These are phyloP conservation scores for Juncus effusus DNA, from an alignment of 176 grass and related monocot genomes.

Conservation along the genomic window DNA sequence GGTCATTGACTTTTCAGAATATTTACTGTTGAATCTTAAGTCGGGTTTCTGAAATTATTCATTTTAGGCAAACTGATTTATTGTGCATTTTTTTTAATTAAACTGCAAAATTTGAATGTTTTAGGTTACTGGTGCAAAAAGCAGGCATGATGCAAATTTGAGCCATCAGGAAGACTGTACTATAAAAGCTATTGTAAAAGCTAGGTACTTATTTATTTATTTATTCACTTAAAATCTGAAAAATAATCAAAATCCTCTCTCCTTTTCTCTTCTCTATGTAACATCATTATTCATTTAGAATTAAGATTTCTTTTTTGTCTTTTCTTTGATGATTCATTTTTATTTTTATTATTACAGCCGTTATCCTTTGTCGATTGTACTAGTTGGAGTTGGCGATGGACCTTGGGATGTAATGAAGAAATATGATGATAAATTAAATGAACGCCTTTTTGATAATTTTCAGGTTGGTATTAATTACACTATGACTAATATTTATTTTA, in stretches of 20 bases:
- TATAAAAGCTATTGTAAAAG: constrained; percentile 24
- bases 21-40: too few species aligned
- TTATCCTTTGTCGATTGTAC: constrained; percentile 38
- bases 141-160: not conserved
- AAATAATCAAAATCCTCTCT: too few species aligned
- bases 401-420: constrained; percentile 38
- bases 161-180: constrained; percentile 38
- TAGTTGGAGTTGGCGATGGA: constrained; percentile 39
- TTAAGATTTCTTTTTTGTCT: not conserved
- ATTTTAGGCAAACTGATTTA: not conserved
- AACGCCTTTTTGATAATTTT: constrained; percentile 42
- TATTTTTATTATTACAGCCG: constrained; percentile 17
- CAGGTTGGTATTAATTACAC: constrained; percentile 19
- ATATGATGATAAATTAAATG: constrained; percentile 23
- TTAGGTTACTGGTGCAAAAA: not conserved
- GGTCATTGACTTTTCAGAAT: too few species aligned
- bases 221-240: constrained; percentile 4
- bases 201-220: constrained; percentile 16
- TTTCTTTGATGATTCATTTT: constrained; percentile 1
- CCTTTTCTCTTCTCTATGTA: too few species aligned
- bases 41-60: not conserved
- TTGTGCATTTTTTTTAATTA: not conserved
- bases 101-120: not conserved
- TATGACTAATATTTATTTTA: too few species aligned
- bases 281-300: too few species aligned